These are phyloP conservation scores for Aaosphaeria pasadenensis DNA, from an alignment of 2,329 filamentous ascomycete species.

Conservation along the genomic window DNA sequence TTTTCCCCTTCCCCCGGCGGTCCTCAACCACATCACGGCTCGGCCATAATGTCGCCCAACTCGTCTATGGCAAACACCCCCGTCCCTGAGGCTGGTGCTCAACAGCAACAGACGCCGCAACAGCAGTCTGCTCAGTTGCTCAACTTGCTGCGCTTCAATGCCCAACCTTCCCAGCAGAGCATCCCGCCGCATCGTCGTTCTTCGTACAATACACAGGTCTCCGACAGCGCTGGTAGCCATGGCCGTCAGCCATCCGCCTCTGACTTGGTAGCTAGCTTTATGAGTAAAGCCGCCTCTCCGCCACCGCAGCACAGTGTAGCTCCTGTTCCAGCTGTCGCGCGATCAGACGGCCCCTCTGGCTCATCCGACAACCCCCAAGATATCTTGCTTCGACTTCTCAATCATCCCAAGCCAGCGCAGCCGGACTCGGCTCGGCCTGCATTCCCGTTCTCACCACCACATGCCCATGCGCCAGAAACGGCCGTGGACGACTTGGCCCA, in stretches of 20 bases:
- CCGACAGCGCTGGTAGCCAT: conserved; percentile 19
- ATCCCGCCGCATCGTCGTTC: conserved; percentile 20
- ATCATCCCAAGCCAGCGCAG: conserved; percentile 59
- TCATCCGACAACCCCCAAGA: conserved; percentile 69
- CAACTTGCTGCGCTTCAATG: conserved; percentile 64
- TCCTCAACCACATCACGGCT: conserved; percentile 55
- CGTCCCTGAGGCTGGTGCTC: conserved; percentile 39
- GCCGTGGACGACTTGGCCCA: conserved; percentile 44
- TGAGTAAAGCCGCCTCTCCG: conserved; percentile 44
- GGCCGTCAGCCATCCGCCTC: conserved; percentile 50
- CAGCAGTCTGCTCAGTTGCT: conserved; percentile 56
- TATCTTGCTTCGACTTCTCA: conserved; percentile 81
- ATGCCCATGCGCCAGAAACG: conserved; percentile 39
- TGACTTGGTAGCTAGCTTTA: conserved; percentile 57
- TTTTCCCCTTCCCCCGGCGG: conserved; percentile 55
- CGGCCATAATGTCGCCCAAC: conserved; percentile 59
- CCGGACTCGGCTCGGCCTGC: conserved; percentile 25
- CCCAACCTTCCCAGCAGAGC: conserved; percentile 37
- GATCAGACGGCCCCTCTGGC: conserved; percentile 24
- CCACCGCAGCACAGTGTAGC: conserved; percentile 27
- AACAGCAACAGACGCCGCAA: conserved; percentile 39
- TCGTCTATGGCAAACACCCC: conserved; percentile 45
- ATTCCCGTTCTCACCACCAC: conserved; percentile 19
- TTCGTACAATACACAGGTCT: conserved; percentile 21
- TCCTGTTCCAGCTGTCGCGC: conserved; percentile 19